Percentiles rank a stretch among this genome's conserved stretches.
phyloP scores from a whole-genome alignment of 371 early-diverging fungal species.

The Mucor piriformis region DNA sequence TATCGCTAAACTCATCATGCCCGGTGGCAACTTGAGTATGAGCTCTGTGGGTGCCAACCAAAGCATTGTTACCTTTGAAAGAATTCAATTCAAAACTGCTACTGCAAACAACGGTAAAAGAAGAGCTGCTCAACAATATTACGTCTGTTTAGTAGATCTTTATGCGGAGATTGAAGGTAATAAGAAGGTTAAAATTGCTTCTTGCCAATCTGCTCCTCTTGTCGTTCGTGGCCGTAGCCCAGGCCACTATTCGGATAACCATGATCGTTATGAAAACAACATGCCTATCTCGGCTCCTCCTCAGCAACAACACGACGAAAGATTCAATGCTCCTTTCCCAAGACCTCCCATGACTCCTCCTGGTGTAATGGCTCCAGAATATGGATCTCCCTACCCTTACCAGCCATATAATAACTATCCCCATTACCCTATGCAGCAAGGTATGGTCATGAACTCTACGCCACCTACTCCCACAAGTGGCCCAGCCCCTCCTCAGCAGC shows the following conservation, averaged over 20 bases:
- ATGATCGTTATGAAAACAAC: conserved; percentile 31
- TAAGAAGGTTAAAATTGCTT: conserved; percentile 62
- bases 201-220: conserved; percentile 75
- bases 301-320: conserved; percentile 19
- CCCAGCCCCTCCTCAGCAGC: conserved; percentile 13
- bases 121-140: conserved; percentile 91
- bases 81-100: conserved; percentile 94
- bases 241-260: conserved; percentile 83
- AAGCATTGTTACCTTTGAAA: conserved; percentile 81
- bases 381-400: conserved; percentile 35
- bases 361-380: conserved; percentile 31
- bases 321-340: conserved; percentile 28
- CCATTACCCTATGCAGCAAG: conserved; percentile 24
- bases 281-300: conserved; percentile 13
- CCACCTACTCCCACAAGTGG: conserved; percentile 30
- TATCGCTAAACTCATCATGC: conserved; percentile 57
- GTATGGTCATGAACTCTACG: conserved; percentile 12
- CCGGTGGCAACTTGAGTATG: conserved; percentile 62
- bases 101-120: conserved; percentile 93
- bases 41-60: conserved; percentile 59
- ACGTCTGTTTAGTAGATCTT: conserved; percentile 72
- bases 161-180: conserved; percentile 67
- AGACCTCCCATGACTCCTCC: conserved; percentile 40
- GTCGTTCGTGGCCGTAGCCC: conserved; percentile 95
- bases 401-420: conserved; percentile 24